Evolutionary conservation across 2,329 filamentous ascomycete species (phyloP).

Genomic region (Pyrenophora tritici-repentis): DNA sequence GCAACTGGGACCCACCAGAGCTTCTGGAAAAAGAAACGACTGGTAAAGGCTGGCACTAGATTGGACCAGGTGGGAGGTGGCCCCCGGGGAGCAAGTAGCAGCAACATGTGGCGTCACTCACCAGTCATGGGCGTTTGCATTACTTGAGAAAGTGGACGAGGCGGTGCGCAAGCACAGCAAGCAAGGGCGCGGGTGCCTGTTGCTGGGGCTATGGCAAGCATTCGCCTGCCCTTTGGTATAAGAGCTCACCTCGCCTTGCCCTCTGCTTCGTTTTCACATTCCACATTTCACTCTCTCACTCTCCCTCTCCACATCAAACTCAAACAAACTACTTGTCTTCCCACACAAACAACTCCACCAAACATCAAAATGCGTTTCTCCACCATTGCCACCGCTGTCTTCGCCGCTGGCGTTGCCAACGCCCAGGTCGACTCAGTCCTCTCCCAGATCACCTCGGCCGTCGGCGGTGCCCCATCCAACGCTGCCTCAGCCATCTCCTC

Average conservation of each 20-base stretch:
- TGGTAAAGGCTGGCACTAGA: constrained; percentile 1
- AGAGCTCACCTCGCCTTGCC: constrained; percentile 19
- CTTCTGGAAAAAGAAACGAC: constrained; percentile 6
- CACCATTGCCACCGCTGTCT: constrained; percentile 32
- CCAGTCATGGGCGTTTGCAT: constrained; percentile 22
- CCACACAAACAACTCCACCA: constrained; percentile 5
- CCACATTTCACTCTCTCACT: constrained; percentile 10
- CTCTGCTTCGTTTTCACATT: not conserved
- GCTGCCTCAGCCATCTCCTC: constrained; percentile 17
- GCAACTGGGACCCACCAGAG: not conserved
- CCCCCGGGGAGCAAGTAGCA: not conserved
- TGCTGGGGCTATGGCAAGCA: constrained; percentile 13
- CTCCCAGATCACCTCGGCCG: constrained; percentile 22
- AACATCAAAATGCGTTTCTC: constrained; percentile 45
- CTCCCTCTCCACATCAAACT: constrained; percentile 16
- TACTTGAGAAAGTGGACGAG: constrained; percentile 30
- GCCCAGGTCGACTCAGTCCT: constrained; percentile 36
- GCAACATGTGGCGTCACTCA: constrained; percentile 27
- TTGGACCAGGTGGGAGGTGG: too few relatives aligned
- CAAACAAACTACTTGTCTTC: constrained; percentile 9
- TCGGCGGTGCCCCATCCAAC: constrained; percentile 14
- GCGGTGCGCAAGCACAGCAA: constrained; percentile 34
- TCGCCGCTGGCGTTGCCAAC: constrained; percentile 35
- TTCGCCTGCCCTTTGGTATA: constrained; percentile 19
- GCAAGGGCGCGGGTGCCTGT: too few relatives aligned